Evolutionary conservation across 2,329 filamentous ascomycete species (phyloP).

Genomic region (Fusarium piperis): DNA sequence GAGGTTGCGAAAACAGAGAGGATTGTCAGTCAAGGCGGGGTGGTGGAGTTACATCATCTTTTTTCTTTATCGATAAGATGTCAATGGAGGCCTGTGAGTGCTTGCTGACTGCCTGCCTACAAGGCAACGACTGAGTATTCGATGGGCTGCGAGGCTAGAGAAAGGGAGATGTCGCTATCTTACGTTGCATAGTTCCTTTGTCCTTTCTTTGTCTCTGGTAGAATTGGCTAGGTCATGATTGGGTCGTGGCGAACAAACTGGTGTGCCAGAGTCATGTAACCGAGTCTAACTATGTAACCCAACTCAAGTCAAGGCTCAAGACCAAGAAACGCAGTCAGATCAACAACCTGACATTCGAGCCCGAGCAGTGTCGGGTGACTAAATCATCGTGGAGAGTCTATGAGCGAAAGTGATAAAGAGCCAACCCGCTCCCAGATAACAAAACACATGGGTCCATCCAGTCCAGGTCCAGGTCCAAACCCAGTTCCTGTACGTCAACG

Average conservation of each 20-base stretch:
- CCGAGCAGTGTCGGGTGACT: neutral
- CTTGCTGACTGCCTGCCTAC: neutral
- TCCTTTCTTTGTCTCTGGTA: neutral
- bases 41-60: constrained; percentile 5
- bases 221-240: neutral
- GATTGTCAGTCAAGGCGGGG: constrained; percentile 31
- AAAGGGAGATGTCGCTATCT: neutral
- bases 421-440: constrained; percentile 22
- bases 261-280: neutral
- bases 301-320: neutral
- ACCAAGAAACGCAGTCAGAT: neutral
- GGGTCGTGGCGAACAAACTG: neutral
- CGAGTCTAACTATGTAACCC: neutral
- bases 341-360: constrained; percentile 4
- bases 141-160: neutral
- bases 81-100: constrained; percentile 12
- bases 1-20: constrained; percentile 13
- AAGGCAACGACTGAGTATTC: constrained; percentile 9
- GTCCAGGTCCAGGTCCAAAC: constrained; percentile 9
- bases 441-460: constrained; percentile 20
- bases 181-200: neutral
- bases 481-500: constrained; percentile 43
- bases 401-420: constrained; percentile 38
- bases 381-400: constrained; percentile 26
- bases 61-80: constrained; percentile 38